Evolutionary conservation across 805 yeast species (phyloP).

Genomic region (Ascoidea asiatica): DNA sequence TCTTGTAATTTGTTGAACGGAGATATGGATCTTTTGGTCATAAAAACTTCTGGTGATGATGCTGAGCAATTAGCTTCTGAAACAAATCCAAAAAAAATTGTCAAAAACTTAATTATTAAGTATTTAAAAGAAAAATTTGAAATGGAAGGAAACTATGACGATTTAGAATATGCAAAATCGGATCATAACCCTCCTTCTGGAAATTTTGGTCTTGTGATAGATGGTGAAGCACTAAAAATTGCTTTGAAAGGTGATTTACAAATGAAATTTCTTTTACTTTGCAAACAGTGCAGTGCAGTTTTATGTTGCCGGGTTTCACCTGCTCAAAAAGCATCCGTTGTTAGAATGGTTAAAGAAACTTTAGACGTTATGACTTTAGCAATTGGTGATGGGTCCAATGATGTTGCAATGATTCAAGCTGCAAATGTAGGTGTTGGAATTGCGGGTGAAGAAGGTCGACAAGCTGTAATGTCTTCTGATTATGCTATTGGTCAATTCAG

Average conservation of each 20-base stretch:
- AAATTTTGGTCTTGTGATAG: slow-evolving; percentile 57
- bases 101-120: slow-evolving; percentile 33
- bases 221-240: slow-evolving; percentile 62
- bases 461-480: slow-evolving; percentile 81
- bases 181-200: slow-evolving; percentile 59
- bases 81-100: slow-evolving; percentile 23
- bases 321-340: slow-evolving; percentile 78
- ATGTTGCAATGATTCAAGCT: slow-evolving; percentile 84
- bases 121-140: slow-evolving; percentile 43
- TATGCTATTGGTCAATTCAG: slow-evolving; percentile 79
- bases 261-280: slow-evolving; percentile 51
- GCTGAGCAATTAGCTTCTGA: slow-evolving; percentile 27
- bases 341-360: slow-evolving; percentile 58
- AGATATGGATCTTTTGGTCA: slow-evolving; percentile 61
- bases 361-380: slow-evolving; percentile 76
- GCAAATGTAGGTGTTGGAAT: slow-evolving; percentile 85
- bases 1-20: slow-evolving; percentile 67
- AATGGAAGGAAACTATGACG: slow-evolving; percentile 40
- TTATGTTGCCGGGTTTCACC: slow-evolving; percentile 84
- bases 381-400: slow-evolving; percentile 83
- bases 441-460: slow-evolving; percentile 87
- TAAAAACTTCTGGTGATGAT: slow-evolving; percentile 37
- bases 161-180: slow-evolving; percentile 37
- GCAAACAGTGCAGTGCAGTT: slow-evolving; percentile 74
- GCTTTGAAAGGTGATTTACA: slow-evolving; percentile 32